phyloP scores from a whole-genome alignment of 306 rosid genomes.

The Chamaecrista fasciculata region DNA sequence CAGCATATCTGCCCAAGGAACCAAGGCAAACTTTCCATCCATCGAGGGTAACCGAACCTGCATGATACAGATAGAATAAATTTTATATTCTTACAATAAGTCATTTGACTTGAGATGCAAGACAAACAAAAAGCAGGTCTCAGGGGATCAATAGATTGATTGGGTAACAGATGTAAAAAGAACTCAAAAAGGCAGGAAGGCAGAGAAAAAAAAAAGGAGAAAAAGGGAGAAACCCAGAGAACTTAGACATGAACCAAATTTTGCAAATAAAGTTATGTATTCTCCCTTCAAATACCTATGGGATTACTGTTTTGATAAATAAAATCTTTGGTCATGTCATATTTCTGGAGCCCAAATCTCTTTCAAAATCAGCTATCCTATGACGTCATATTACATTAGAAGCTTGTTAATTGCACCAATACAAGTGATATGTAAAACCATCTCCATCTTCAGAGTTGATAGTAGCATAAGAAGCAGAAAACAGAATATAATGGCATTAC shows the following conservation, averaged over 20 bases:
- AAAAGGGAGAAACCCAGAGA: neutral
- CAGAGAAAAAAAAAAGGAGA: neutral
- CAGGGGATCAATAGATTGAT: neutral
- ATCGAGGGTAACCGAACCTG: conserved; percentile 91
- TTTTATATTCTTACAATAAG: conserved; percentile 16
- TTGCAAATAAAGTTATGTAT: conserved; percentile 5
- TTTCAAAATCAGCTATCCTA: neutral
- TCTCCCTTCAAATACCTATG: neutral
- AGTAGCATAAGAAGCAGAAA: conserved; percentile 6
- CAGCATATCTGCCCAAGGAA: conserved; percentile 99
- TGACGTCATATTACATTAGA: neutral
- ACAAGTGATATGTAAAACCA: neutral
- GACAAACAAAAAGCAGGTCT: conserved; percentile 24
- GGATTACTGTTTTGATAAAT: neutral
- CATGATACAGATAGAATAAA: conserved; percentile 26
- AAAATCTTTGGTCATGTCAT: neutral
- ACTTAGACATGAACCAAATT: neutral
- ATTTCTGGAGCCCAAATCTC: neutral
- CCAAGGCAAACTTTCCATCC: conserved; percentile 88
- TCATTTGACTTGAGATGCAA: conserved; percentile 7
- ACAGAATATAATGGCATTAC: conserved; percentile 8
- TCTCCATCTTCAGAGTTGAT: neutral
- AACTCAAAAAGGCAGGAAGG: neutral
- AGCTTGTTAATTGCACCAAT: neutral
- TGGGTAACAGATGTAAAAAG: conserved; percentile 1